phyloP scores from a whole-genome alignment of 2,329 filamentous ascomycete genomes.

The Furcasterigmium furcatum region DNA sequence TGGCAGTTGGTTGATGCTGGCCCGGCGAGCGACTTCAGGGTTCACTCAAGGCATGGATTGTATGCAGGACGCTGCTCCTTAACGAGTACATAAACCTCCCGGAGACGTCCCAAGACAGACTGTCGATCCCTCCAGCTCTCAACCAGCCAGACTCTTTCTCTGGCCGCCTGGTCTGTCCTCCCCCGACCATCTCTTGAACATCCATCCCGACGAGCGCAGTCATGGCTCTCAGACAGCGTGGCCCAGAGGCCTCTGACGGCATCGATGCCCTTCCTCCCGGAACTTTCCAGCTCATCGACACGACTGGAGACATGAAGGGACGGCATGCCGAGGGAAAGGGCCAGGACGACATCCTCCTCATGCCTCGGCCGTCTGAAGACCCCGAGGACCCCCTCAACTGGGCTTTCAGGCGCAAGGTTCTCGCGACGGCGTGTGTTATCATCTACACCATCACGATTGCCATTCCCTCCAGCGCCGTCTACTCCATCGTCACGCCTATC shows the following conservation, averaged over 20 bases:
- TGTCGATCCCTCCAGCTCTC: too few species aligned
- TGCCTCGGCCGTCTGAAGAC: slow-evolving; percentile 17
- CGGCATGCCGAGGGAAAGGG: not conserved
- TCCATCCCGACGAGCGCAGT: not conserved
- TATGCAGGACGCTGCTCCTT: too few species aligned
- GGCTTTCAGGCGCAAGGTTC: slow-evolving; percentile 15
- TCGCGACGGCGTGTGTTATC: slow-evolving; percentile 2
- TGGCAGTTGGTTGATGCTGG: too few species aligned
- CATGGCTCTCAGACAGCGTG: too few species aligned
- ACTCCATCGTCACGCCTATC: slow-evolving; percentile 33
- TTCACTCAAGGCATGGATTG: too few species aligned
- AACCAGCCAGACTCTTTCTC: too few species aligned
- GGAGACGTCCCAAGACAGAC: too few species aligned
- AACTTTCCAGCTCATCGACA: not conserved
- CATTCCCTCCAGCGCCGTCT: slow-evolving; percentile 34
- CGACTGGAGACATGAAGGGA: not conserved
- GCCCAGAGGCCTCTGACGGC: too few species aligned
- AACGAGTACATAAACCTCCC: too few species aligned
- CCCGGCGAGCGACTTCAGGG: too few species aligned
- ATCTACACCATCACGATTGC: slow-evolving; percentile 36
- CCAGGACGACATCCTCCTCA: slow-evolving; percentile 15
- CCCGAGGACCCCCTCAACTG: slow-evolving; percentile 22
- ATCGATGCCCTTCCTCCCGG: not conserved
- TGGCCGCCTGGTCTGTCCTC: too few species aligned
- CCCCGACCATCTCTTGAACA: too few species aligned